Evolutionary conservation across 495 filamentous ascomycete genomes (phyloP), one percentile per base, ranked within the genome.

Genomic region (Massariosphaeria phaeospora): DNA sequence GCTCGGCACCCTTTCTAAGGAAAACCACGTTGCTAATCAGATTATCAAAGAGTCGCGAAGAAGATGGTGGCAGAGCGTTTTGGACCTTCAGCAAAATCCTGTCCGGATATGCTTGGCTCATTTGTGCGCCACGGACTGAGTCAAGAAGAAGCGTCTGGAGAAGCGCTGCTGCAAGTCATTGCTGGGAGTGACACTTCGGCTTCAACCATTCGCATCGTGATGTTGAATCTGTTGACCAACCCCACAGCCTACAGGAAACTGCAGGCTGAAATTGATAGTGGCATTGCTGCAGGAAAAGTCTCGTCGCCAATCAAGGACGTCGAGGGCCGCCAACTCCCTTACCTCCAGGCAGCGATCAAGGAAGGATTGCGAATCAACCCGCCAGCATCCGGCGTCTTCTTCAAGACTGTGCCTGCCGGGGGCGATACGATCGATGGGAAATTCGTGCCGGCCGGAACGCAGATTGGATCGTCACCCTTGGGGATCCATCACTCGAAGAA

Each of bases 101-200:
- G 60, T 15, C 65, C 62, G 12, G 69, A 71, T 33, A 73, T 72
- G 67, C 46, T 72, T 8, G 63, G 61, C 10, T 70, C 70, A 5
- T 73, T 71, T 48, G 66, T 72, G 24, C 64, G 68, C 24, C 69
- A 72, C 43, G 70, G 70, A 13, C 15, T 74, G 4, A 26, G 50
- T 9, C 62, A 57, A 15, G 68, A 70, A 15, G 70, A 70, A 23
- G 51, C 69, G n/a, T 62, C 68, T 41, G 62, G 57, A 1, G 70
- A 70, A 50, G 62, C 59, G 1, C 55, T 70, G 17, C 65, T 68
- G 35, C 67, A 55, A 31, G 65, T 74, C 10, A 43, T 63, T 13
- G 61, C 61, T 6, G 61, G 61, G 1, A 51, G 50, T 0, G 61
- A 63, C 27, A 63, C 61, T 23, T 55, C 61, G 13, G 49, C 61